phyloP scores from a whole-genome alignment of 176 grass and related monocot genomes.

The Cocos nucifera region DNA sequence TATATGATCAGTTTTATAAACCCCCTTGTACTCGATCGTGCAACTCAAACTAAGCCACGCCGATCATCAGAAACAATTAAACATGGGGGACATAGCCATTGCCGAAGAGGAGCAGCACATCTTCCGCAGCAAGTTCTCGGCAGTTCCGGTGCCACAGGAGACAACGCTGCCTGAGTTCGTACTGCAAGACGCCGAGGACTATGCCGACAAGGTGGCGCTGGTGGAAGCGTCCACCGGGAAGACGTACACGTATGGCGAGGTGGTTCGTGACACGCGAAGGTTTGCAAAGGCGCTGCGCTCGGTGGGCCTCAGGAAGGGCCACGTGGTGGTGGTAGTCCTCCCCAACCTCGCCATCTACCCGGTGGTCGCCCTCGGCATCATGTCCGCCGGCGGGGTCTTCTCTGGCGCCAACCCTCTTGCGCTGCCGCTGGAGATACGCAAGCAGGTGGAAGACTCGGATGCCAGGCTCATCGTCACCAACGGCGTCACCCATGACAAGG shows the following conservation, averaged over 20 bases:
- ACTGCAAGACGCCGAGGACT: conserved; percentile 38
- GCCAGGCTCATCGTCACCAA: conserved; percentile 51
- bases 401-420: conserved; percentile 65
- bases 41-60: too few relatives aligned
- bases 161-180: conserved; percentile 74
- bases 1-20: too few relatives aligned
- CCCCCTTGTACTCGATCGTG: too few relatives aligned
- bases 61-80: too few relatives aligned
- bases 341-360: conserved; percentile 74
- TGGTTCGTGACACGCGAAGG: conserved; percentile 35
- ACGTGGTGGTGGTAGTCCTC: conserved; percentile 66
- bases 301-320: conserved; percentile 53
- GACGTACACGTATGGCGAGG: conserved; percentile 58
- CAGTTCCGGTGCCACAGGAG: conserved; percentile 47
- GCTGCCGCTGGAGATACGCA: conserved; percentile 45
- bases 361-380: conserved; percentile 57
- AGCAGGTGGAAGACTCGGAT: conserved; percentile 75
- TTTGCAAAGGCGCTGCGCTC: conserved; percentile 61
- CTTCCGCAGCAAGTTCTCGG: conserved; percentile 54
- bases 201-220: conserved; percentile 53
- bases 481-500: conserved; percentile 51
- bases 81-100: conserved; percentile 34
- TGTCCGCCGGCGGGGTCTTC: conserved; percentile 67
- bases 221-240: conserved; percentile 47
- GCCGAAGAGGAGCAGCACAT: conserved; percentile 48